Percentiles rank a stretch among this genome's conserved stretches.
These are phyloP conservation scores for Rubia yunnanensis DNA, from an alignment of 257 asterid species.

Conservation along the genomic window DNA sequence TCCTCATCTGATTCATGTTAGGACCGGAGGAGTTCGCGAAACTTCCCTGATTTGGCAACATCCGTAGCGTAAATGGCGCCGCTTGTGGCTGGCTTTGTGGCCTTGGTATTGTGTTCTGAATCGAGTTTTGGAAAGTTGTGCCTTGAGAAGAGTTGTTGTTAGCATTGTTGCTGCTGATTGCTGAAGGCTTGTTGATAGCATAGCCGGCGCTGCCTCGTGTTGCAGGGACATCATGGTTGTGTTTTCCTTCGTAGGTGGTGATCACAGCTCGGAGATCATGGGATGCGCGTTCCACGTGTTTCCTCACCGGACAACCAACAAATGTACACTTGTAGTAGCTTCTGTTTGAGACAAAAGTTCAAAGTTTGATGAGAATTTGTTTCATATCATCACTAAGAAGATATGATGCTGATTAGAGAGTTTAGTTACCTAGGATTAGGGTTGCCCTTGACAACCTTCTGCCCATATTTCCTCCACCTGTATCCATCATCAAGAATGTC, in stretches of 20 bases:
- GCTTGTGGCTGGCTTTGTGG: constrained; percentile 40
- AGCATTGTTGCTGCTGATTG: constrained; percentile 21
- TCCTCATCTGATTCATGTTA: constrained; percentile 40
- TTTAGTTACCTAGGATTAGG: constrained; percentile 81
- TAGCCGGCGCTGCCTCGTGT: constrained; percentile 70
- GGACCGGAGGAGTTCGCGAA: constrained; percentile 35
- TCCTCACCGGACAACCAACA: constrained; percentile 74
- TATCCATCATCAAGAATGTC: constrained; percentile 95
- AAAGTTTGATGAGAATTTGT: neutral
- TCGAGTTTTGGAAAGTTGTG: constrained; percentile 27
- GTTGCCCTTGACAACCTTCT: constrained; percentile 89
- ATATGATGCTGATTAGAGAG: no score
- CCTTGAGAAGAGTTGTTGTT: constrained; percentile 27
- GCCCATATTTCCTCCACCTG: constrained; percentile 95
- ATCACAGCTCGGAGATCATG: constrained; percentile 78
- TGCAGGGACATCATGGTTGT: constrained; percentile 92
- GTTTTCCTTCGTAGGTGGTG: constrained; percentile 89
- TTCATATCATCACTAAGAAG: neutral
- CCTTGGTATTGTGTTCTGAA: constrained; percentile 25
- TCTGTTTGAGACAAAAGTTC: constrained; percentile 26
- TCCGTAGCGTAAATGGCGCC: constrained; percentile 65
- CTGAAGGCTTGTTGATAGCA: constrained; percentile 32
- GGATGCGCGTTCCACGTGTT: constrained; percentile 86
- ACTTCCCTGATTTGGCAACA: constrained; percentile 42
- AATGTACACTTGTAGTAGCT: constrained; percentile 94